A percentile compares a stretch with the other conserved stretches of the same genome.
phyloP scores from a whole-genome alignment of 192 early-diverging fungal species.

The Dissophora ornata region DNA sequence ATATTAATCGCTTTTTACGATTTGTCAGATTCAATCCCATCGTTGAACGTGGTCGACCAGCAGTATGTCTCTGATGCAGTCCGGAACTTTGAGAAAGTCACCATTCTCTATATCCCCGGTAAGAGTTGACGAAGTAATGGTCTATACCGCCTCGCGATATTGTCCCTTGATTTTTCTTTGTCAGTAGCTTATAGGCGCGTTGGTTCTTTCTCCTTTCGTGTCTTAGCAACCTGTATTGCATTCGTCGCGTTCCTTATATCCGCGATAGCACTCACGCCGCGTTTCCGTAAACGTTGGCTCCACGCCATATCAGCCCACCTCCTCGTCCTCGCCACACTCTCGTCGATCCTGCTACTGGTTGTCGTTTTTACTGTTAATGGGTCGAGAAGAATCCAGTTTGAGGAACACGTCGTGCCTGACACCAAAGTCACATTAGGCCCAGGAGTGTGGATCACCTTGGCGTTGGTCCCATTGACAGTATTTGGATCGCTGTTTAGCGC shows the following conservation, averaged over 20 bases:
- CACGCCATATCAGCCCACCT: constrained; percentile 23
- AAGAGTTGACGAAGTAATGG: too few species aligned
- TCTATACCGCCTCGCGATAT: too few species aligned
- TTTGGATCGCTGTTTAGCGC: constrained; percentile 29
- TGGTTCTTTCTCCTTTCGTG: background rate
- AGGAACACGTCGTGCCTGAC: constrained; percentile 9
- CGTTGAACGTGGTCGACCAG: constrained; percentile 19
- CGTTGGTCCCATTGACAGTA: constrained; percentile 31
- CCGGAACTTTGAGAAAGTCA: constrained; percentile 28
- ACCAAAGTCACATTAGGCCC: constrained; percentile 18
- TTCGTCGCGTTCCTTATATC: constrained; percentile 31
- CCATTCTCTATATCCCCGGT: constrained; percentile 42
- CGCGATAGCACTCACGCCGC: constrained; percentile 15
- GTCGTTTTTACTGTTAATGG: constrained; percentile 33
- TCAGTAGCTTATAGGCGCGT: too few species aligned
- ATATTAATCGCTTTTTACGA: too few species aligned
- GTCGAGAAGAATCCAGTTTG: constrained; percentile 36
- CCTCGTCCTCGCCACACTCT: constrained; percentile 25
- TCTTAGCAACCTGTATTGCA: constrained; percentile 30
- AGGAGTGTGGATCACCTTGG: constrained; percentile 40
- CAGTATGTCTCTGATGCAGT: constrained; percentile 27
- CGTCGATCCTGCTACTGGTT: constrained; percentile 30
- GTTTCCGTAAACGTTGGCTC: constrained; percentile 40
- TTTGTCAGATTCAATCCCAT: constrained; percentile 29
- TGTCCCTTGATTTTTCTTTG: too few species aligned